phyloP scores from a whole-genome alignment of 2,329 filamentous ascomycete genomes.

The Fusarium subtropicale region DNA sequence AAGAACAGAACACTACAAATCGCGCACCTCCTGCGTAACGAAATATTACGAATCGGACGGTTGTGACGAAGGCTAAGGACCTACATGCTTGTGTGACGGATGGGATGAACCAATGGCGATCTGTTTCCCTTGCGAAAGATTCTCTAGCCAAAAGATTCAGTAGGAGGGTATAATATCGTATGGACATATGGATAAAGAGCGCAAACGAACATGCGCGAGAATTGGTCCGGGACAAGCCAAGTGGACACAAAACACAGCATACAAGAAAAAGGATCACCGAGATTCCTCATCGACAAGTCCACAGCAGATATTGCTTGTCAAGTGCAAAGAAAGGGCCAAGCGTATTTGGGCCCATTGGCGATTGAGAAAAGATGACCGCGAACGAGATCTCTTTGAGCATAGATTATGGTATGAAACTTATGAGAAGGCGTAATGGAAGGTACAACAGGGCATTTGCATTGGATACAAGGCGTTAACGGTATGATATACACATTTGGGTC shows the following conservation, averaged over 20 bases:
- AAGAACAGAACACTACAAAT: slow-evolving; percentile 30
- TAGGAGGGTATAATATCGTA: slow-evolving; percentile 3
- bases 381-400: neutral
- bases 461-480: slow-evolving; percentile 39
- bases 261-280: neutral
- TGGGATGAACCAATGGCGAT: neutral
- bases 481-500: slow-evolving; percentile 10
- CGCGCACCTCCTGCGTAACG: slow-evolving; percentile 24
- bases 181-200: neutral
- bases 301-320: neutral
- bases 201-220: neutral
- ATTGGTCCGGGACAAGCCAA: neutral
- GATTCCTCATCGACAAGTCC: neutral
- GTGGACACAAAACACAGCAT: neutral
- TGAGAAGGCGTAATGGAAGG: slow-evolving; percentile 16
- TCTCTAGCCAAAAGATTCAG: neutral
- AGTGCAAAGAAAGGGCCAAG: neutral
- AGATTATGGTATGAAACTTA: slow-evolving; percentile 5
- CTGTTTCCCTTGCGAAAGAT: neutral
- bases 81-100: neutral
- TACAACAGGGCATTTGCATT: slow-evolving; percentile 29
- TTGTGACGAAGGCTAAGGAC: neutral
- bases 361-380: neutral
- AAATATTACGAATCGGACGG: neutral
- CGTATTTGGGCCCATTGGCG: neutral